Percentiles rank a stretch among this genome's conserved stretches.
Evolutionary conservation across 768 basidiomycete species (phyloP).

Genomic region (Russula vinacea): DNA sequence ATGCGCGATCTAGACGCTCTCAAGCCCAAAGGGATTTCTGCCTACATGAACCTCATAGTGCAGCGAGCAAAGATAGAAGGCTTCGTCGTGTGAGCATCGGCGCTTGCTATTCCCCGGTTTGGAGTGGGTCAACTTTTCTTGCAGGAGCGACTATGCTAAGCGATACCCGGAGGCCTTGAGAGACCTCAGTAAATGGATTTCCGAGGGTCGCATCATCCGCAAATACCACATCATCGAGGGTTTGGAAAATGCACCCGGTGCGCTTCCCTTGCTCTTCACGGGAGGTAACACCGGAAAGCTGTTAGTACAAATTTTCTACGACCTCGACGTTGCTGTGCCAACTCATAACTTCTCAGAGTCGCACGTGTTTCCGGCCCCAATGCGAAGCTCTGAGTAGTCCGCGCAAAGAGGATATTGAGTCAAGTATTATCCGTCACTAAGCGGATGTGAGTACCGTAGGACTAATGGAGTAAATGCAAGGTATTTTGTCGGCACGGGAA

Average conservation of each 20-base stretch:
- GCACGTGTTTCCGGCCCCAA: slow-evolving; percentile 49
- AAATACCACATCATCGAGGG: slow-evolving; percentile 80
- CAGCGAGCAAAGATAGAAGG: slow-evolving; percentile 80
- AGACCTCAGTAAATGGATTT: slow-evolving; percentile 56
- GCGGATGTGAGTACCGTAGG: background rate
- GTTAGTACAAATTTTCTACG: slow-evolving; percentile 34
- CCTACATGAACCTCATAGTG: slow-evolving; percentile 66
- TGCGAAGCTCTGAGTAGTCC: slow-evolving; percentile 10
- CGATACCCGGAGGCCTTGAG: slow-evolving; percentile 57
- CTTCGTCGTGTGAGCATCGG: slow-evolving; percentile 72
- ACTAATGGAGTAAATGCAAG: background rate
- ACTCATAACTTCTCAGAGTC: slow-evolving; percentile 41
- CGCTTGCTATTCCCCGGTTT: background rate
- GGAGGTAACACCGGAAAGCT: slow-evolving; percentile 82
- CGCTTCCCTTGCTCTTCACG: slow-evolving; percentile 67
- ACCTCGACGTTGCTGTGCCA: background rate
- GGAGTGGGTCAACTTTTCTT: background rate
- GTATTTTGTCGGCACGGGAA: background rate
- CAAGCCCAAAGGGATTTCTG: slow-evolving; percentile 62
- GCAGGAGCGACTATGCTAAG: slow-evolving; percentile 68
- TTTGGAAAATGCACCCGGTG: slow-evolving; percentile 65
- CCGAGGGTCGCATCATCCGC: slow-evolving; percentile 66
- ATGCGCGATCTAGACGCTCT: slow-evolving; percentile 44
- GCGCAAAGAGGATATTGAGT: background rate
- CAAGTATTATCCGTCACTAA: no score